phyloP scores from a whole-genome alignment of 2,329 filamentous ascomycete genomes.

The Hymenoscyphus occultus region DNA sequence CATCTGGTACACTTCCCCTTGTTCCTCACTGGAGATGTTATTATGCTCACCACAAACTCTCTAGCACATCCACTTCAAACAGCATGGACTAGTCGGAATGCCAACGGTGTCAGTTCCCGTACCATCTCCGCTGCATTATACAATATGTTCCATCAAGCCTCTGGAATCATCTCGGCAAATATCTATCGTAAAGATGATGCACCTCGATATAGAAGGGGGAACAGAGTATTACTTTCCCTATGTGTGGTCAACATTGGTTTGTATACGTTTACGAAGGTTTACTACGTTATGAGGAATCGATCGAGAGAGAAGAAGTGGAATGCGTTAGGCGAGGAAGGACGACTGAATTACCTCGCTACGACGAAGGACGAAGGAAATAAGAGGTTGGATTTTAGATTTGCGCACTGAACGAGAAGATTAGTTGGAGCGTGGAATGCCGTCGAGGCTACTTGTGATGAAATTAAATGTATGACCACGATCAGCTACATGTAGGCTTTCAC shows the following conservation, averaged over 20 bases:
- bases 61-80: constrained; percentile 47
- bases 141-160: constrained; percentile 51
- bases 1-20: constrained; percentile 4
- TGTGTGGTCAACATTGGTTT: constrained; percentile 43
- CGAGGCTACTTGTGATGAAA: no score
- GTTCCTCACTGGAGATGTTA: neutral
- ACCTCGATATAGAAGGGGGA: constrained; percentile 52
- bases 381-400: constrained; percentile 29
- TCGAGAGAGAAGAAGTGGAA: constrained; percentile 41
- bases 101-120: constrained; percentile 58
- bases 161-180: constrained; percentile 36
- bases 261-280: constrained; percentile 44
- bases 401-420: constrained; percentile 9
- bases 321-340: constrained; percentile 43
- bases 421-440: neutral
- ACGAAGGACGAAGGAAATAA: constrained; percentile 33
- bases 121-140: constrained; percentile 62
- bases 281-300: constrained; percentile 45
- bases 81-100: constrained; percentile 52
- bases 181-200: constrained; percentile 45
- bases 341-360: constrained; percentile 42
- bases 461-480: no score
- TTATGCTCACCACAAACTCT: neutral
- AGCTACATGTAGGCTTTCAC: no score
- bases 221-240: constrained; percentile 51